Percentiles rank a stretch among this genome's conserved stretches.
These are phyloP conservation scores for Dittrichia graveolens DNA, from an alignment of 129 eudicot species.

Conservation along the genomic window DNA sequence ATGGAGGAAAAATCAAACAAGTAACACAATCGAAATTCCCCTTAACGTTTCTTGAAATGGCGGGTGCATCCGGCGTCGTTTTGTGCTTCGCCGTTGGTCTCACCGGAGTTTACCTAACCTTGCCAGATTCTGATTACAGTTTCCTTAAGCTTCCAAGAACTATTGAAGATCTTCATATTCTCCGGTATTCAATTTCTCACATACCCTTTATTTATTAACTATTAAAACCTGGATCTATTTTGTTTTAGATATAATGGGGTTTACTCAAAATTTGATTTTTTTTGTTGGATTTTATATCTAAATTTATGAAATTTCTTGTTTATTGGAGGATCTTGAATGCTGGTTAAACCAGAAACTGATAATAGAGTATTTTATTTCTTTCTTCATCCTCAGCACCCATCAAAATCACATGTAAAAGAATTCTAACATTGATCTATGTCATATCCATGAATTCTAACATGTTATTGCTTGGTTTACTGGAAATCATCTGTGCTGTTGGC, in stretches of 20 bases:
- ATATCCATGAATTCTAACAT: not conserved
- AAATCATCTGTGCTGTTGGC: too few species aligned
- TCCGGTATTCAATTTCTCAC: conserved; percentile 43
- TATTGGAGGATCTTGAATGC: not conserved
- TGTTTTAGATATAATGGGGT: conserved; percentile 24
- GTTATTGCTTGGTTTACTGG: too few species aligned
- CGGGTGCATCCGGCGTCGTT: conserved; percentile 62
- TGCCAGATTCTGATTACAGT: conserved; percentile 93
- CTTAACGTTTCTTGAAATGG: conserved; percentile 62
- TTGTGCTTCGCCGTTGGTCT: conserved; percentile 65
- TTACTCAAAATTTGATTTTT: conserved; percentile 12
- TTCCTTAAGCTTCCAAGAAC: conserved; percentile 88
- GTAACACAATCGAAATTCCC: conserved; percentile 54
- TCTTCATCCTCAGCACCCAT: too few species aligned
- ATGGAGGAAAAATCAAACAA: conserved; percentile 15
- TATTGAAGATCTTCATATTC: conserved; percentile 80
- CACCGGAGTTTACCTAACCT: conserved; percentile 66
- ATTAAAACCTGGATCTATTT: conserved; percentile 25
- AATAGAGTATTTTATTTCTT: too few species aligned
- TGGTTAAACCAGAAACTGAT: not conserved
- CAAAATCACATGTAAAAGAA: not conserved
- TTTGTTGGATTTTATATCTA: not conserved
- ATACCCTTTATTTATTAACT: not conserved
- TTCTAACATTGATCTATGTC: not conserved
- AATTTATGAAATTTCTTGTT: not conserved